These are phyloP conservation scores for Globisporangium sylvaticum DNA, from an alignment of 352 stramenopile species.

Conservation along the genomic window DNA sequence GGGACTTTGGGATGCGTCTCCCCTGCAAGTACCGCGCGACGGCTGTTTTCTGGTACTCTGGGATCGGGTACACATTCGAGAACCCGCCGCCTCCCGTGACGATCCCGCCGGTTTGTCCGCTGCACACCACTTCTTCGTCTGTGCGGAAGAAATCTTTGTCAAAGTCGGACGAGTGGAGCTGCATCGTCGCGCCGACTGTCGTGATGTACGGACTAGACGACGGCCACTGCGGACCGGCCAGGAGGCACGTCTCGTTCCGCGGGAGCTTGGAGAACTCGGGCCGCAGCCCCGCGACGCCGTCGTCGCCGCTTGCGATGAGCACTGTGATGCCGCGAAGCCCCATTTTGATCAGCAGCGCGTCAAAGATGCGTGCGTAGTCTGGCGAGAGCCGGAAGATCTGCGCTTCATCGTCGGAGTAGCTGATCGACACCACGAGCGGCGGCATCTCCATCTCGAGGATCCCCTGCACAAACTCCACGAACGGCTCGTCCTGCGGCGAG, in stretches of 20 bases:
- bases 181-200: slow-evolving; percentile 87
- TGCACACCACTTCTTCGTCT: slow-evolving; percentile 78
- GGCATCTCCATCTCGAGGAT: slow-evolving; percentile 65
- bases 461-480: slow-evolving; percentile 74
- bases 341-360: slow-evolving; percentile 88
- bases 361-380: slow-evolving; percentile 75
- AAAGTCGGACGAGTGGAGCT: slow-evolving; percentile 24
- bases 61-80: slow-evolving; percentile 73
- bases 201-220: slow-evolving; percentile 88
- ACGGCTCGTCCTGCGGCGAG: slow-evolving; percentile 79
- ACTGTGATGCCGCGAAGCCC: slow-evolving; percentile 84
- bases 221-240: slow-evolving; percentile 71
- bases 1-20: slow-evolving; percentile 35
- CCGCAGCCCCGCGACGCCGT: slow-evolving; percentile 77
- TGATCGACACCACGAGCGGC: slow-evolving; percentile 86
- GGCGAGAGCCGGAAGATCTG: slow-evolving; percentile 75
- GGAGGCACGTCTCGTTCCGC: slow-evolving; percentile 46
- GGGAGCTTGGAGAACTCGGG: slow-evolving; percentile 60
- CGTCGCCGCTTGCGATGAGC: slow-evolving; percentile 83
- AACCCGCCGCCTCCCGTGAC: slow-evolving; percentile 89
- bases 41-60: slow-evolving; percentile 65
- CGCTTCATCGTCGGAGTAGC: slow-evolving; percentile 90
- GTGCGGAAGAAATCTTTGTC: slow-evolving; percentile 58
- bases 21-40: slow-evolving; percentile 66
- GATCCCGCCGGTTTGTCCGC: slow-evolving; percentile 53